Evolutionary conservation across 257 asterid genomes (phyloP), one percentile per base, ranked within the genome.

Genomic region (Ophiorrhiza pumila): DNA sequence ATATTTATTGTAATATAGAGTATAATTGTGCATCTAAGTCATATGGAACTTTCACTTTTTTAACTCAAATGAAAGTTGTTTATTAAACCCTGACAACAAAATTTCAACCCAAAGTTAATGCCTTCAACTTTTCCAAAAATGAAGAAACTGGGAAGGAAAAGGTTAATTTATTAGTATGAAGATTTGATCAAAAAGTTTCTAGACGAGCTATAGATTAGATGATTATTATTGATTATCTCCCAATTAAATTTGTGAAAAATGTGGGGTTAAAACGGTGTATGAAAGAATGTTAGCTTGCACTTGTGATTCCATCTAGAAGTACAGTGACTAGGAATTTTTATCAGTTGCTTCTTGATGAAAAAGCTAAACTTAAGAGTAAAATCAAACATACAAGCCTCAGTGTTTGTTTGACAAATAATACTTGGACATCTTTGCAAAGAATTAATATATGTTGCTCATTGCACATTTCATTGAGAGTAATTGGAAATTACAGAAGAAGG

Each of bases 401-500:
- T 4, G 12, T 57, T 11, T 57, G 63, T 27, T 57, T 57, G 37
- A 57, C 63, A 1, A 57, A 35, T 0, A 37, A 57, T 27, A 25
- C 63, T 1, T 57, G 37, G 63, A 57, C 63, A 25, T 25, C 20
- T 11, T 29, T 57, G 63, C 37, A 27, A 10, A 11, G 63, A 25
- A 57, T 57, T 57, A 57, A 27, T 57, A 57, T 25, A 56, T 57
- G 63, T 57, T n/a, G 25, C 63, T 57, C 29, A 57, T 37, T 57
- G 37, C 37, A 1, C 63, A 57, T 57, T 25, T 25, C 17, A 57
- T 57, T 9, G 63, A 57, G 3, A 27, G 11, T 57, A n/a, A 57
- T 57, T 57, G 63, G 63, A 27, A 25, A 23, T 57, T 57, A 4
- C 31, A 14, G 11, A 57, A 57, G 4, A n/a, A 23, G 4, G 37